phyloP scores from a whole-genome alignment of 306 rosid species.

The Prunus padus region DNA sequence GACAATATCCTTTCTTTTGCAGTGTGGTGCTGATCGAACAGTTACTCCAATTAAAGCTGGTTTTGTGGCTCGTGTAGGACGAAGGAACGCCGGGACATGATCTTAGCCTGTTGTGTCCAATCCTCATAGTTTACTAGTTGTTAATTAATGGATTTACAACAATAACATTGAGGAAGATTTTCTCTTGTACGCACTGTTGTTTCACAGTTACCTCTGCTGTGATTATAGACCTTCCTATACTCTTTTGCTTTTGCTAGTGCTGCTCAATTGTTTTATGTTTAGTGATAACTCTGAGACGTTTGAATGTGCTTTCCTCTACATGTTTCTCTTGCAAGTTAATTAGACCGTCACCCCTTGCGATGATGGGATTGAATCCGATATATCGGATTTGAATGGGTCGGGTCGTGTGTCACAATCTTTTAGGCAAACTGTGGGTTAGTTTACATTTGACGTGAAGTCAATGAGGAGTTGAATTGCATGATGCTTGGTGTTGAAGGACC shows the following conservation, averaged over 20 bases:
- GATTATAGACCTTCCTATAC: background rate
- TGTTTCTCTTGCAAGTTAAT: no score
- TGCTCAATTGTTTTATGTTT: background rate
- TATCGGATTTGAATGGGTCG: no score
- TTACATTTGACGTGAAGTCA: no score
- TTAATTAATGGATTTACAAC: background rate
- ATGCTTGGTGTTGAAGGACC: no score
- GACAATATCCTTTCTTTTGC: conserved; percentile 26
- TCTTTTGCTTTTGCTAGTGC: background rate
- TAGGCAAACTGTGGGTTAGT: no score
- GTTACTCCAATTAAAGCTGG: conserved; percentile 97
- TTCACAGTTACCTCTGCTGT: background rate
- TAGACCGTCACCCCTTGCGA: no score
- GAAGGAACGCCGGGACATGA: conserved; percentile 76
- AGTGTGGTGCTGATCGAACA: conserved; percentile 93
- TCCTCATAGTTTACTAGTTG: background rate
- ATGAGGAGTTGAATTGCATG: no score
- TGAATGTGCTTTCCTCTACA: background rate
- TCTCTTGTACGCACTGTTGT: background rate
- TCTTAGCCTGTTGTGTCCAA: background rate
- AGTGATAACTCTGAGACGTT: background rate
- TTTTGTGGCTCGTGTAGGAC: conserved; percentile 93
- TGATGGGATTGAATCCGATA: no score
- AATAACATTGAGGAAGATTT: background rate
- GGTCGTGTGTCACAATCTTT: no score